phyloP scores from a whole-genome alignment of 2,329 filamentous ascomycete genomes.

The Calonectria ilicicola region DNA sequence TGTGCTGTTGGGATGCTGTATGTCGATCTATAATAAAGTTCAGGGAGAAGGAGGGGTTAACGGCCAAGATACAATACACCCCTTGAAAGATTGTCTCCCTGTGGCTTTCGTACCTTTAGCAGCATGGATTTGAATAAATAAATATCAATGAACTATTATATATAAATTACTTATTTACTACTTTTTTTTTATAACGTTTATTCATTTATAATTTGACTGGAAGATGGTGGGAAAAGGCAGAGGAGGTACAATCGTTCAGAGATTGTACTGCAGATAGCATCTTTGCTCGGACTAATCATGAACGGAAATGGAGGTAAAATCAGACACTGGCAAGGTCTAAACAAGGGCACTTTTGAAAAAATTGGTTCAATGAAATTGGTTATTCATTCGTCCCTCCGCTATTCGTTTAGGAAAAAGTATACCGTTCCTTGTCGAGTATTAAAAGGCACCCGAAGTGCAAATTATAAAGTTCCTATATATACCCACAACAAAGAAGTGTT shows the following conservation, averaged over 20 bases:
- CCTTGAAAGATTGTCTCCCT: too few species aligned
- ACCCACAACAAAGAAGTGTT: conserved; percentile 1
- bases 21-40: background rate
- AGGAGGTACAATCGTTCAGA: too few species aligned
- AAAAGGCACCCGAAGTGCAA: conserved; percentile 2
- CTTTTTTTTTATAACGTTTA: too few species aligned
- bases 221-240: too few species aligned
- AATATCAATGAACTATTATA: too few species aligned
- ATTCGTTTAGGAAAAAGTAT: background rate
- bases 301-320: background rate
- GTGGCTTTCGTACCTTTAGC: background rate
- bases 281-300: too few species aligned
- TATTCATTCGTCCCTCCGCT: background rate
- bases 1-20: background rate
- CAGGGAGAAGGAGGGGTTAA: background rate
- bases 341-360: too few species aligned
- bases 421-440: conserved; percentile 6
- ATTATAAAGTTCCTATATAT: background rate
- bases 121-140: too few species aligned
- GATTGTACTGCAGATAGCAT: too few species aligned
- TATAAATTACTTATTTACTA: too few species aligned
- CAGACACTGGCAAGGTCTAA: background rate
- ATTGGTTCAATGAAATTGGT: background rate
- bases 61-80: too few species aligned
- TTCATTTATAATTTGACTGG: too few species aligned